A percentile compares a stretch with the other conserved stretches of the same genome.
These are phyloP conservation scores for Monosporascus ibericus DNA, from an alignment of 2,329 filamentous ascomycete species.

Conservation along the genomic window DNA sequence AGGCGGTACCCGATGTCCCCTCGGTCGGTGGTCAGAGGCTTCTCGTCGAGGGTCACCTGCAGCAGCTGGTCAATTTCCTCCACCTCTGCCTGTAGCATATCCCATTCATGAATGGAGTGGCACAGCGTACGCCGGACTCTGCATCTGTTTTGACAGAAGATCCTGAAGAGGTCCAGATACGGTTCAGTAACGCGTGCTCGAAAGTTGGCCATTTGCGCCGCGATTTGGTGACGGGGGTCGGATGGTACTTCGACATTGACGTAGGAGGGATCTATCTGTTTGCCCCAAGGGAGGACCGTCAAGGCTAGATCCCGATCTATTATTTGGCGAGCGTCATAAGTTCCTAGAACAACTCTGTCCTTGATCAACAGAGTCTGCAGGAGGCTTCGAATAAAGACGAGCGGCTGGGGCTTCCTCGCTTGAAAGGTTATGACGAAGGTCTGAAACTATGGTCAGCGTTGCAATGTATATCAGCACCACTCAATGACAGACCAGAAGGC, in stretches of 20 bases:
- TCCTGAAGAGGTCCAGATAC: slow-evolving; percentile 78
- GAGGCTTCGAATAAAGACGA: slow-evolving; percentile 76
- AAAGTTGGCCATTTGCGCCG: slow-evolving; percentile 66
- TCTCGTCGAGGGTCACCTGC: slow-evolving; percentile 54
- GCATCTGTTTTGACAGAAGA: slow-evolving; percentile 84
- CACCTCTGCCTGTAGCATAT: slow-evolving; percentile 73
- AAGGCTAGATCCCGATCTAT: slow-evolving; percentile 78
- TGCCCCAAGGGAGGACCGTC: slow-evolving; percentile 65
- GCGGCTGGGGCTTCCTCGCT: slow-evolving; percentile 72
- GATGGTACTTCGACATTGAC: slow-evolving; percentile 70
- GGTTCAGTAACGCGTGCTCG: slow-evolving; percentile 57
- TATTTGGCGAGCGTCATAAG: slow-evolving; percentile 64
- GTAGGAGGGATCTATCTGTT: slow-evolving; percentile 65
- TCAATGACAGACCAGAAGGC: slow-evolving; percentile 53
- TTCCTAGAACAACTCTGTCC: slow-evolving; percentile 62
- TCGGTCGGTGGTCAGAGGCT: slow-evolving; percentile 41
- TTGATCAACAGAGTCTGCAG: slow-evolving; percentile 71
- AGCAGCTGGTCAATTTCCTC: slow-evolving; percentile 70
- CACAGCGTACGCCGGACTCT: slow-evolving; percentile 84
- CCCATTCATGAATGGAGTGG: slow-evolving; percentile 78
- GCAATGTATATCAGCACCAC: slow-evolving; percentile 7
- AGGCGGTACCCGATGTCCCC: slow-evolving; percentile 51
- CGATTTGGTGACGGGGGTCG: slow-evolving; percentile 68
- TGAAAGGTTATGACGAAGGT: slow-evolving; percentile 71
- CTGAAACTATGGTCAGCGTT: slow-evolving; percentile 33